Conservation (phyloP, 2,329 filamentous ascomycete species). For the Alternaria brassicicola region DNA sequence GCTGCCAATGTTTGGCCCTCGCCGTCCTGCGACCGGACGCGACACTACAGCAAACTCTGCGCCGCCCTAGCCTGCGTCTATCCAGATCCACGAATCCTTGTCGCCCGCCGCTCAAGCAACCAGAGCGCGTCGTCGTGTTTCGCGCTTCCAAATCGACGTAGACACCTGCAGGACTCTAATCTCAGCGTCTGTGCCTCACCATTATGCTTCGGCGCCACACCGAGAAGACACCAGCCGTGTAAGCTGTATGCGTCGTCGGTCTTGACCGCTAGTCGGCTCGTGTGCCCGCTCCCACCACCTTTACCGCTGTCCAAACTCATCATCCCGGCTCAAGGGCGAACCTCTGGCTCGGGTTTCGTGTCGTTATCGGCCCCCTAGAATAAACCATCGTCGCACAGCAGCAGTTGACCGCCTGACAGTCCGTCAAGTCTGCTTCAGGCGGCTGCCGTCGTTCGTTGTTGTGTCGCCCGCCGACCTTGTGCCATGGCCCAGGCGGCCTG, state of each 20-base stretch:
- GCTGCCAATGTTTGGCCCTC: neutral
- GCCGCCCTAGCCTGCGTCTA: constrained; percentile 1
- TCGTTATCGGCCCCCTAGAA: constrained; percentile 24
- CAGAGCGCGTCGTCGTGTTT: neutral
- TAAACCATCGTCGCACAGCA: constrained; percentile 33
- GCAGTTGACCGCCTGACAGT: constrained; percentile 42
- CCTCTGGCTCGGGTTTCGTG: constrained; percentile 29
- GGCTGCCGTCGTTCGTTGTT: constrained; percentile 28
- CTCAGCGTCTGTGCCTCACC: neutral
- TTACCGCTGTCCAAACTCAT: constrained; percentile 29
- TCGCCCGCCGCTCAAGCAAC: neutral
- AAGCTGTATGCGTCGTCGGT: constrained; percentile 8
- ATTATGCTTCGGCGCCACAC: constrained; percentile 4
- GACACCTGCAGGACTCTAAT: constrained; percentile 2
- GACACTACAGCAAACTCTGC: constrained; percentile 2
- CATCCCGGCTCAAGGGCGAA: constrained; percentile 32
- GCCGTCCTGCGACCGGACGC: neutral
- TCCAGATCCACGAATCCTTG: constrained; percentile 5
- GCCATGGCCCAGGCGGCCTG: constrained; percentile 36
- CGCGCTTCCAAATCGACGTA: neutral
- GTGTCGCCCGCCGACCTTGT: constrained; percentile 26
- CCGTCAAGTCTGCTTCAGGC: constrained; percentile 29
- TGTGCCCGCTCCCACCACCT: constrained; percentile 26
- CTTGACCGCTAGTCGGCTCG: constrained; percentile 24
- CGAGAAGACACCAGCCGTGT: constrained; percentile 6